phyloP scores from a whole-genome alignment of 2,329 filamentous ascomycete genomes.

The Neonectria coccinea region DNA sequence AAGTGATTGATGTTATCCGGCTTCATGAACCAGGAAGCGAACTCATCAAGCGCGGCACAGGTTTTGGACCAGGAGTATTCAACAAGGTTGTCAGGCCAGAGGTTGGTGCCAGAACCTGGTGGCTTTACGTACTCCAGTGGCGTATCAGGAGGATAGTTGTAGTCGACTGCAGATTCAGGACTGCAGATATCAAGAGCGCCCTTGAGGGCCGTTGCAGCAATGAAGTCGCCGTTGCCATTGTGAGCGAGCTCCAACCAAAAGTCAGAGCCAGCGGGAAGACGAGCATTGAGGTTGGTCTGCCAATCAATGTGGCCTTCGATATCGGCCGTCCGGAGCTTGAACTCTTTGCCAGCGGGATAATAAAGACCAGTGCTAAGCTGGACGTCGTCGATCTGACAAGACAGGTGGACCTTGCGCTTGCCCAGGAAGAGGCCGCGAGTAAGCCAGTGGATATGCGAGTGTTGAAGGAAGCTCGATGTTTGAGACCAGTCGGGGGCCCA shows the following conservation, averaged over 20 bases:
- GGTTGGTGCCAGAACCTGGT: constrained; percentile 19
- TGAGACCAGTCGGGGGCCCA: constrained; percentile 37
- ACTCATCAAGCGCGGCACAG: constrained; percentile 31
- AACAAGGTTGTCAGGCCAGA: constrained; percentile 23
- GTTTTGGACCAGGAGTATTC: constrained; percentile 30
- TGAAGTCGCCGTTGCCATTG: constrained; percentile 36
- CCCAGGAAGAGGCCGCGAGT: constrained; percentile 35
- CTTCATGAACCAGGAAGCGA: constrained; percentile 34
- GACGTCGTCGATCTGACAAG: constrained; percentile 31
- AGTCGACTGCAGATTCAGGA: constrained; percentile 28
- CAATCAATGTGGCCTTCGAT: constrained; percentile 31
- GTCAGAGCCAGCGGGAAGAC: constrained; percentile 29
- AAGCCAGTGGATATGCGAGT: constrained; percentile 35
- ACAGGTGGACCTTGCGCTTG: constrained; percentile 35
- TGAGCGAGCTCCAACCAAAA: constrained; percentile 33
- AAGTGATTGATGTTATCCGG: constrained; percentile 33
- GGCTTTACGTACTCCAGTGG: constrained; percentile 31
- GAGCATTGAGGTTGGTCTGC: constrained; percentile 30
- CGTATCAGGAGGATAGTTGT: constrained; percentile 23
- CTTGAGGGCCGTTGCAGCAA: constrained; percentile 16
- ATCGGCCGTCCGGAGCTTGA: constrained; percentile 34
- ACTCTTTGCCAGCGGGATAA: constrained; percentile 26
- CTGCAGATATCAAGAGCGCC: constrained; percentile 5
- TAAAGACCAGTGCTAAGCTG: constrained; percentile 33
- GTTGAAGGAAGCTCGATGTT: constrained; percentile 32